phyloP scores from a whole-genome alignment of 108 stramenopile species.

The Cyclotella cryptica region DNA sequence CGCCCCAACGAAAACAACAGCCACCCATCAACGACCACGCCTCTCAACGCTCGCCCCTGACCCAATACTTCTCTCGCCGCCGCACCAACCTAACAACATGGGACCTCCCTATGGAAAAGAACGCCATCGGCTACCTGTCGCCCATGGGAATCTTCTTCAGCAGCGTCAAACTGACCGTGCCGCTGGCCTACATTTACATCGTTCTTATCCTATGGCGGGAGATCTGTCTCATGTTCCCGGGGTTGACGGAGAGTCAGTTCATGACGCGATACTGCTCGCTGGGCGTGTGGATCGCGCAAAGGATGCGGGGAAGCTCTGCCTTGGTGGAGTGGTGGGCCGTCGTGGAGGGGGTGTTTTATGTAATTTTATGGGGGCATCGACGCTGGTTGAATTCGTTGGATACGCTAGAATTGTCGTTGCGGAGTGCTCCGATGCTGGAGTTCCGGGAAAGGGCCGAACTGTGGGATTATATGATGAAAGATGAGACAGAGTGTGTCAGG shows the following conservation, averaged over 20 bases:
- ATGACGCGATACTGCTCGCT: constrained; percentile 64
- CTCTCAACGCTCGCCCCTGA: background rate
- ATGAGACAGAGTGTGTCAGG: constrained; percentile 55
- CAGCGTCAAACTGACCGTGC: constrained; percentile 66
- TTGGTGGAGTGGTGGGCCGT: constrained; percentile 82
- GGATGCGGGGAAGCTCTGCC: constrained; percentile 59
- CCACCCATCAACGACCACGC: background rate
- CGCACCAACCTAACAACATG: constrained; percentile 23
- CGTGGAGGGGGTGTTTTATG: constrained; percentile 83
- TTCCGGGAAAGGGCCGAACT: constrained; percentile 61
- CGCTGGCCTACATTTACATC: constrained; percentile 79
- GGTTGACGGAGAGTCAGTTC: constrained; percentile 49
- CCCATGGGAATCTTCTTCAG: constrained; percentile 67
- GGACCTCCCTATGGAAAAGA: constrained; percentile 33
- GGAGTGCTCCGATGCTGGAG: constrained; percentile 79
- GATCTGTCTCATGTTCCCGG: constrained; percentile 66
- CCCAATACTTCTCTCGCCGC: constrained; percentile 23
- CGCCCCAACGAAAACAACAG: constrained; percentile 7
- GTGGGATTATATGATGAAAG: constrained; percentile 77
- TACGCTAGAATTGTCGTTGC: constrained; percentile 78
- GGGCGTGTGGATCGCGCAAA: constrained; percentile 57
- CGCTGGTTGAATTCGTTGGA: constrained; percentile 73
- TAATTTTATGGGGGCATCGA: constrained; percentile 65
- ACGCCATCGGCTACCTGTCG: constrained; percentile 16
- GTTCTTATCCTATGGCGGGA: constrained; percentile 74